These are phyloP conservation scores for Venustampulla echinocandica DNA, from an alignment of 495 filamentous ascomycete genomes.

Conservation along the genomic window DNA sequence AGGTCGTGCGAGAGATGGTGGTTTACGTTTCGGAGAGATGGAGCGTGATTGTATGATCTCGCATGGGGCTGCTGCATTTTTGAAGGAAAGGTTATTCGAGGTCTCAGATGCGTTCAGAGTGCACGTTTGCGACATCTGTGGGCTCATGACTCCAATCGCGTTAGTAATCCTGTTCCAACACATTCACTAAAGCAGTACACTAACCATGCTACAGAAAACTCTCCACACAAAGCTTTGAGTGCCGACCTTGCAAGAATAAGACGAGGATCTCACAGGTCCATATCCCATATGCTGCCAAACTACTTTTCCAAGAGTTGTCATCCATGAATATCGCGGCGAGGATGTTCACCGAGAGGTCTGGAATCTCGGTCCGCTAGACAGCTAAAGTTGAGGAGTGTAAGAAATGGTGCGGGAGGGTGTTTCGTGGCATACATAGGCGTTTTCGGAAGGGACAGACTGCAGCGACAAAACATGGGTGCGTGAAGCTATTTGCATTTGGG, in stretches of 20 bases:
- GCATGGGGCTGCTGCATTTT: conserved; percentile 89
- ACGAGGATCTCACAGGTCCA: conserved; percentile 94
- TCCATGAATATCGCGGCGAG: conserved; percentile 97
- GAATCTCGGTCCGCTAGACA: conserved; percentile 53
- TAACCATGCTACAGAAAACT: conserved; percentile 60
- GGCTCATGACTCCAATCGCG: conserved; percentile 98
- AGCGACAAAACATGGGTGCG: conserved; percentile 5
- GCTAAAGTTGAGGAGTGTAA: conserved; percentile 10
- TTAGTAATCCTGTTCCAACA: conserved; percentile 45
- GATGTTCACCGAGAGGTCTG: conserved; percentile 85
- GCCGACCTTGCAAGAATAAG: conserved; percentile 96
- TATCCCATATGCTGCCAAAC: conserved; percentile 95
- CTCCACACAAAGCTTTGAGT: conserved; percentile 89
- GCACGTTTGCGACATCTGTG: conserved; percentile 97
- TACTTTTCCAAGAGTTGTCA: conserved; percentile 95
- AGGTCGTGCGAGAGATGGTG: conserved; percentile 94
- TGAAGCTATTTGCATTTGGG: conserved; percentile 14
- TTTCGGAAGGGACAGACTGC: conserved; percentile 17
- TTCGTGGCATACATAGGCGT: conserved; percentile 23
- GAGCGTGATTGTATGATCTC: conserved; percentile 99
- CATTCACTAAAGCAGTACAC: conserved; percentile 1
- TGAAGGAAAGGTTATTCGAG: conserved; percentile 95
- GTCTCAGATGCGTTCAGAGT: conserved; percentile 97
- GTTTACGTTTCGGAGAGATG: conserved; percentile 99
- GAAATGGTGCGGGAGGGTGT: conserved; percentile 9